These are phyloP conservation scores for Syzygium oleosum DNA, from an alignment of 345 rosid species.

Conservation along the genomic window DNA sequence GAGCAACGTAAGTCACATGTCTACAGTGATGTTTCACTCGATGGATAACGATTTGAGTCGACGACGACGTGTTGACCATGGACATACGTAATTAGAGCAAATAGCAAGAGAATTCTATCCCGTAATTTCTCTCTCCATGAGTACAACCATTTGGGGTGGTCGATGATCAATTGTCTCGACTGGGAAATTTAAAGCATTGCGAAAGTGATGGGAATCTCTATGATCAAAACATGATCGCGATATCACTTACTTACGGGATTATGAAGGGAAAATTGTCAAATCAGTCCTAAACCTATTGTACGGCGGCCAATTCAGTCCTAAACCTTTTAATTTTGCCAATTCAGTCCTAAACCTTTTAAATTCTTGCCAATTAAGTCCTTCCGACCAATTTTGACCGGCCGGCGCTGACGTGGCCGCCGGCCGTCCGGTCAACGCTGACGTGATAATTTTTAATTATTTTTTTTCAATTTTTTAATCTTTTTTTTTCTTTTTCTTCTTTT, in stretches of 20 bases:
- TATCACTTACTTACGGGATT: background rate
- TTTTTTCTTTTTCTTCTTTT: too few species aligned
- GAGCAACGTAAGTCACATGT: background rate
- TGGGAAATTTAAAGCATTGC: background rate
- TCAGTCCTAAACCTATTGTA: too few species aligned
- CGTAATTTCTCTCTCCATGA: background rate
- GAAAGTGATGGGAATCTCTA: background rate
- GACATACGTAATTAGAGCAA: background rate
- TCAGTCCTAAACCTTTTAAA: too few species aligned
- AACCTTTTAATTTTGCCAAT: too few species aligned
- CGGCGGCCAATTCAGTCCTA: too few species aligned
- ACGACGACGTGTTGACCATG: rapidly evolving
- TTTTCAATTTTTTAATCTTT: too few species aligned
- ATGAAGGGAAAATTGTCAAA: too few species aligned
- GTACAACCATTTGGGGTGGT: background rate
- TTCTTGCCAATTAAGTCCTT: too few species aligned
- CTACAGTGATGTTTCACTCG: background rate
- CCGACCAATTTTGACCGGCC: too few species aligned
- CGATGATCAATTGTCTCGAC: background rate
- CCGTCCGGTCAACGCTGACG: too few species aligned
- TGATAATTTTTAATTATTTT: too few species aligned
- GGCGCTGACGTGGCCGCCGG: too few species aligned
- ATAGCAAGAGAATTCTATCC: background rate
- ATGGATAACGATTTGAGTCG: background rate
- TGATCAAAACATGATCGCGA: background rate